Evolutionary conservation across 768 basidiomycete species (phyloP).

Genomic region (Auricularia heimuer): DNA sequence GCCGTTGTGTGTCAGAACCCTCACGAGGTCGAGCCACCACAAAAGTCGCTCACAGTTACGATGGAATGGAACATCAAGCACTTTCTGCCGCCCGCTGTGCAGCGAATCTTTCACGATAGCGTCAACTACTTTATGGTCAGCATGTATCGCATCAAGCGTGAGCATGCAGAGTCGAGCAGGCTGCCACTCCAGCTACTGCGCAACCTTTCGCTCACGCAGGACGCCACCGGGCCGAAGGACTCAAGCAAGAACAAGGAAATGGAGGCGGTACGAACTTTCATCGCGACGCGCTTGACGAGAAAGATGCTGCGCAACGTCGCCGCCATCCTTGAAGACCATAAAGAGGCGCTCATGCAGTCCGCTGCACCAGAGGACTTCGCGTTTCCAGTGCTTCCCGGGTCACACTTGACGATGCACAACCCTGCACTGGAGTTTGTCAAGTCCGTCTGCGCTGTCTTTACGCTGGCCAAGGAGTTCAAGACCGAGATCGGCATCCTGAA

Average conservation of each 20-base stretch:
- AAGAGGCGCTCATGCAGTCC: constrained; percentile 39
- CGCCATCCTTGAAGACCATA: constrained; percentile 49
- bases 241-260: constrained; percentile 57
- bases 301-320: constrained; percentile 60
- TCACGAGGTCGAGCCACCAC: constrained; percentile 52
- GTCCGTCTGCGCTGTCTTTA: constrained; percentile 71
- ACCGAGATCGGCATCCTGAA: constrained; percentile 85
- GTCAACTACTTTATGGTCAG: constrained; percentile 81
- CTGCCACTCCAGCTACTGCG: constrained; percentile 67
- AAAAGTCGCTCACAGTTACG: constrained; percentile 54
- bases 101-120: constrained; percentile 60
- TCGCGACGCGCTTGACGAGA: constrained; percentile 71
- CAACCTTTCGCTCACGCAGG: constrained; percentile 43
- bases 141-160: constrained; percentile 65
- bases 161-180: constrained; percentile 46
- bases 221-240: constrained; percentile 51
- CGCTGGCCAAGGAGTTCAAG: constrained; percentile 66
- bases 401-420: constrained; percentile 66
- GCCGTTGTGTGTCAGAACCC: constrained; percentile 83
- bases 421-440: constrained; percentile 87
- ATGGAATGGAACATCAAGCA: constrained; percentile 90
- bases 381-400: constrained; percentile 85
- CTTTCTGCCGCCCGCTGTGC: constrained; percentile 79
- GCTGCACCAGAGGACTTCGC: constrained; percentile 49
- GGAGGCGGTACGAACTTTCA: constrained; percentile 62